phyloP scores from a whole-genome alignment of 2,329 filamentous ascomycete genomes.

The Epichloe typhina region DNA sequence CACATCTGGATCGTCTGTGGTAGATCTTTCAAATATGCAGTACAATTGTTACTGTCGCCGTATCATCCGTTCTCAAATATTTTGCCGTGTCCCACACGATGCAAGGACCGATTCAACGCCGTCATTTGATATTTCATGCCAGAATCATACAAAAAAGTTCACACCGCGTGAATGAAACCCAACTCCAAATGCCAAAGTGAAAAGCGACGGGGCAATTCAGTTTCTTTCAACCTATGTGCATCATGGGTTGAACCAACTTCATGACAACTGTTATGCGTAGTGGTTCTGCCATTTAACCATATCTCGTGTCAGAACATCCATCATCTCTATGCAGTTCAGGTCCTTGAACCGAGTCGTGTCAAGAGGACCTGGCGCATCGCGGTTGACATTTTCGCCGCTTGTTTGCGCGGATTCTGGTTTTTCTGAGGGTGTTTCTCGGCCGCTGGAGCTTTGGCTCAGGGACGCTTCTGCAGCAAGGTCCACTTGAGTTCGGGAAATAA shows the following conservation, averaged over 20 bases:
- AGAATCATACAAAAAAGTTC: constrained; percentile 2
- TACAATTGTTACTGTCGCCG: not conserved
- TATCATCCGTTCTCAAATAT: not conserved
- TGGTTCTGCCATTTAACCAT: constrained; percentile 77
- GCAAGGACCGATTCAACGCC: constrained; percentile 8
- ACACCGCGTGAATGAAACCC: not conserved
- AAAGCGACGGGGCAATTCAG: not conserved
- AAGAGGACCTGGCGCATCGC: constrained; percentile 11
- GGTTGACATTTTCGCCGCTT: constrained; percentile 20
- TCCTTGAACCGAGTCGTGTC: constrained; percentile 52
- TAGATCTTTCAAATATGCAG: not conserved
- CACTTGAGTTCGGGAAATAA: constrained; percentile 77
- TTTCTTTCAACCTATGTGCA: not conserved
- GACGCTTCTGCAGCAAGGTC: constrained; percentile 61
- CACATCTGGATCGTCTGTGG: not conserved
- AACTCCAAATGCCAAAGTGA: not conserved
- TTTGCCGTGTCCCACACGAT: constrained; percentile 2
- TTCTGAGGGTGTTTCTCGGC: constrained; percentile 21
- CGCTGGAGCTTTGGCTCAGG: constrained; percentile 24
- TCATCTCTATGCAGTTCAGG: constrained; percentile 74
- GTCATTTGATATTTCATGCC: constrained; percentile 1
- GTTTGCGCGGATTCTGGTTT: constrained; percentile 22
- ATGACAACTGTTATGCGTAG: constrained; percentile 29
- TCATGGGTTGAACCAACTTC: not conserved
- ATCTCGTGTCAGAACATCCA: constrained; percentile 70